Base-by-base conservation (phyloP, 2,329 filamentous ascomycete species). In the Xylariaceae sp. region DNA sequence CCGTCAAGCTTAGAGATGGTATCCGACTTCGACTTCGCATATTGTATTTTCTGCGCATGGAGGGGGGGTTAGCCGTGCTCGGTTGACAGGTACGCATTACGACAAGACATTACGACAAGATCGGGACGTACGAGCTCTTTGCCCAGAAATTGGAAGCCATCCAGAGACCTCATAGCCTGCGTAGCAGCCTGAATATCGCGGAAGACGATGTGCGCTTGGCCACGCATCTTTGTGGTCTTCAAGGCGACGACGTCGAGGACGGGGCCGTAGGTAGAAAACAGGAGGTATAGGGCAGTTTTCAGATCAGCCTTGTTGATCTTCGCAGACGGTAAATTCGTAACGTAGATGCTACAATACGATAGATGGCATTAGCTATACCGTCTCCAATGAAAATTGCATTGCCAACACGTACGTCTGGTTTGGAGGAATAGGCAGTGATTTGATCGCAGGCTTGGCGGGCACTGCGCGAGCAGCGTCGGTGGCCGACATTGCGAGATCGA, bases 201-300 rank as follows among this genome's bases (percentile, higher is more conserved):
- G 70, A 91, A 97, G 13, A 94, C 88, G 56, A 99, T 77, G 67
- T 97, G 94, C 57, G 94, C 94, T 73, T 99, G 94, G 2, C 94
- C 94, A 47, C 94, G 87, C 92, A 97, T 96, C 74, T 90, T 90
- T 70, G 80, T 79, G 1, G 89, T 95, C 75, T 91, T 95, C 63
- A 96, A 78, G 29, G 89, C 89, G 46, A 96, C 88, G 18, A 99
- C 83, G 69, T 99, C 94, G 54, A 99, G 82, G 15, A 99, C 88
- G 0, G 90, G 85, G 39, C 94, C 94, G 69, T 96, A 95, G 13
- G 91, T 95, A 10, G 91, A 90, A 71, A 97, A 97, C 12, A 97
- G 81, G 71, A 91, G 88, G 74, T 99, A 99, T 29, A 99, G 80
- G 5, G 87, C 87, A 43, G 89, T 87, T 65, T 91, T 86, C 40